Evolutionary conservation across 345 rosid species (phyloP), one percentile per base, ranked within the genome.

Genomic region (Iberis pinnata): DNA sequence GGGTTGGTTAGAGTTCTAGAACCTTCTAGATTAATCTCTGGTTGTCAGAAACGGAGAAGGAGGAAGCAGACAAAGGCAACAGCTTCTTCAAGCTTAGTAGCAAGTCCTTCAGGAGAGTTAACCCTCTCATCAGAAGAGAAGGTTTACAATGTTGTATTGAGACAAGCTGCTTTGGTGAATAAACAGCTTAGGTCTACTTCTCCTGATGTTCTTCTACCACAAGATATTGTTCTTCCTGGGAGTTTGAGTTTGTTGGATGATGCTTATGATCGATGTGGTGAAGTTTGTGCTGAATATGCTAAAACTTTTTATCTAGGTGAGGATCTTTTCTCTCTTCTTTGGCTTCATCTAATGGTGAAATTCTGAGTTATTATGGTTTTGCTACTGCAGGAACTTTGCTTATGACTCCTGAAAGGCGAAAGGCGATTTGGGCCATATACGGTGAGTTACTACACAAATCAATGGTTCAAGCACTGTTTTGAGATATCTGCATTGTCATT

Each of bases 261-360:
- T 39, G 93, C 93, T 47, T 84, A 81, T 69, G 88, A 77, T 49
- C 75, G 93, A 8, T 81, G 88, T 42, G 86, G 88, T 10, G 86
- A 84, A 79, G 77, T 84, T 59, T 84, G 88, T 47, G 93, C 88
- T 0, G 93, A 84, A 65, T 84, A 84, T 71, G 88, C 93, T 43
- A 84, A 84, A 63, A 84, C 93, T 4, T 81, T 81, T 66, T 81
- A 79, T 69, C 74, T 84, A 55, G 93, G 93, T 84, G 53, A 60
- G 76, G 53, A 42, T 69, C 27, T 59, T 16, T 53, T 67, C 18
- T 10, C 26, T 7, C 29, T 33, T 51, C 52, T 49, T 19, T 55
- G 25, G 17, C 31, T 67, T 44, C 29, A 14, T 55, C 18, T 55
- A 8, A 6, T 9, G n/a, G n/a, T 43, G 24, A 64, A 50, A 15